phyloP scores from a whole-genome alignment of 495 filamentous ascomycete species.

The Aspergillus ostianus region DNA sequence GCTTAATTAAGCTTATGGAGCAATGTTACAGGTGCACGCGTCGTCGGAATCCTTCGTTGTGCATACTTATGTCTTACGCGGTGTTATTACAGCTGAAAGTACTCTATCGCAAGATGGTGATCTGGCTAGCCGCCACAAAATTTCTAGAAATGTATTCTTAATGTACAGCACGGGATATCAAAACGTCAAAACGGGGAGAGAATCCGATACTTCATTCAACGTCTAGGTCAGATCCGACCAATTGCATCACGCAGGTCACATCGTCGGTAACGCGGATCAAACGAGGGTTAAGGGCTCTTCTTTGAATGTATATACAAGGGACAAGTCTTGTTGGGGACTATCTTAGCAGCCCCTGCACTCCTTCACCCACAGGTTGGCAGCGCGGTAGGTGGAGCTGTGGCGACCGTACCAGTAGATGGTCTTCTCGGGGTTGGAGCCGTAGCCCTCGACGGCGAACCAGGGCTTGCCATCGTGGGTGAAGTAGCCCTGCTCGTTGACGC shows the following conservation, averaged over 20 bases:
- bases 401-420: conserved; percentile 25
- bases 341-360: conserved; percentile 25
- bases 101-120: too few relatives aligned
- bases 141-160: neutral
- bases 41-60: too few relatives aligned
- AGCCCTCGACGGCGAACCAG: conserved; percentile 31
- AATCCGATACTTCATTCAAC: neutral
- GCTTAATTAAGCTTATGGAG: too few relatives aligned
- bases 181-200: neutral
- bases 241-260: neutral
- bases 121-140: neutral
- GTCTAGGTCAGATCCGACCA: neutral
- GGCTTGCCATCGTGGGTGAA: conserved; percentile 29
- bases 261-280: neutral
- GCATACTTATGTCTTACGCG: too few relatives aligned
- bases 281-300: neutral
- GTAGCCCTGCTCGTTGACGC: conserved; percentile 28
- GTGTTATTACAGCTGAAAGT: too few relatives aligned
- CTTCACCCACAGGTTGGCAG: conserved; percentile 30
- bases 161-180: neutral
- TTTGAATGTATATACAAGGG: neutral
- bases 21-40: too few relatives aligned
- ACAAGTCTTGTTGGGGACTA: neutral
- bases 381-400: conserved; percentile 25
- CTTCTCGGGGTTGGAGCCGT: conserved; percentile 21